phyloP scores from a whole-genome alignment of 441 rosid genomes.

The Corymbia citriodora region DNA sequence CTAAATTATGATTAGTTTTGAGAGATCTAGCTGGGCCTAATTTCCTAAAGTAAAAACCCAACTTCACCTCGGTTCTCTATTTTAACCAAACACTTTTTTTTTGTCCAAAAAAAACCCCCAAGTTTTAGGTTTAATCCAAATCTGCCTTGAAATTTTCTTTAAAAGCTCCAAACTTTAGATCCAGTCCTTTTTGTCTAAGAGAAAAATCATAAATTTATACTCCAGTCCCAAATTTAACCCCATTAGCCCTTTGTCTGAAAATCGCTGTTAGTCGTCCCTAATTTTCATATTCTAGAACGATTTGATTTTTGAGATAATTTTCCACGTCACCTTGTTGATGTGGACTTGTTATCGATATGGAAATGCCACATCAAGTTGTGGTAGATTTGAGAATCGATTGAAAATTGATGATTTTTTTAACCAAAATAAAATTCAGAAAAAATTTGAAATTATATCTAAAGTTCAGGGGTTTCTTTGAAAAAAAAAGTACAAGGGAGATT shows the following conservation, averaged over 20 bases:
- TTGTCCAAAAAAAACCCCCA: not conserved
- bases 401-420: too few species aligned
- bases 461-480: fast-evolving
- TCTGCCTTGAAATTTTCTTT: not conserved
- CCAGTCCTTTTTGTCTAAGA: not conserved
- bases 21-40: not conserved
- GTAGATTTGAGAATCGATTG: not conserved
- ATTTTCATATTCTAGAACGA: too few species aligned
- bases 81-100: not conserved
- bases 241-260: not conserved
- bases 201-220: not conserved
- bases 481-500: fast-evolving
- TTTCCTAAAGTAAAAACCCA: not conserved
- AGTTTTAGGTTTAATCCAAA: not conserved
- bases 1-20: not conserved
- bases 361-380: fast-evolving
- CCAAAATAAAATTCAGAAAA: fast-evolving
- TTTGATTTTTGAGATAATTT: not conserved
- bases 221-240: not conserved
- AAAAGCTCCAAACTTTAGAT: too few species aligned
- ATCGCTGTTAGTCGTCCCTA: fast-evolving
- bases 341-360: fast-evolving
- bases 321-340: not conserved
- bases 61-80: not conserved
- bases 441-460: fast-evolving